These are phyloP conservation scores for Cutaneotrichosporon mucoides DNA, from an alignment of 1,284 basidiomycete genomes.

Conservation along the genomic window DNA sequence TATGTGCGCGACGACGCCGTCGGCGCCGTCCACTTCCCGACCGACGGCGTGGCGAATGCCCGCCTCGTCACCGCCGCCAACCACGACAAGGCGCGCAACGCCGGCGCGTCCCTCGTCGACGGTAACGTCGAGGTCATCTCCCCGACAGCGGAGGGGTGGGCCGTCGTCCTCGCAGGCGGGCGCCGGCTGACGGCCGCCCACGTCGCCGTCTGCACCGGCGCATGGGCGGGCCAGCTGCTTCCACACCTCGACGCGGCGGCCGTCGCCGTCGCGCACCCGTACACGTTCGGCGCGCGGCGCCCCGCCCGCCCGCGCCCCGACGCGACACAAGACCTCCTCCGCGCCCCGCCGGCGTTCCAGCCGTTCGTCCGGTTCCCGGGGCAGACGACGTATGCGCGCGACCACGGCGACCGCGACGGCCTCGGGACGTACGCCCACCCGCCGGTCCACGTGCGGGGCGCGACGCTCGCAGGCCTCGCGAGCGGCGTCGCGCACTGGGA, in stretches of 20 bases:
- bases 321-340: background rate
- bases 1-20: slow-evolving; percentile 15
- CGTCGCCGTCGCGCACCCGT: slow-evolving; percentile 29
- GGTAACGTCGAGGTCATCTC: slow-evolving; percentile 15
- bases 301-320: background rate
- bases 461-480: background rate
- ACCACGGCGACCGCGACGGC: slow-evolving; percentile 29
- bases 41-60: slow-evolving; percentile 26
- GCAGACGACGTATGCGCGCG: slow-evolving; percentile 25
- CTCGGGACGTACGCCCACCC: slow-evolving; percentile 30
- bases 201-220: slow-evolving; percentile 29
- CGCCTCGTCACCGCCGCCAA: slow-evolving; percentile 8
- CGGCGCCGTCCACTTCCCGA: slow-evolving; percentile 13
- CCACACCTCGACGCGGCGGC: slow-evolving; percentile 10
- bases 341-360: background rate
- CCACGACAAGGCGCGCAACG: slow-evolving; percentile 9
- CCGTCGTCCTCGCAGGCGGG: background rate
- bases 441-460: slow-evolving; percentile 11
- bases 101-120: slow-evolving; percentile 17
- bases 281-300: slow-evolving; percentile 13
- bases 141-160: background rate
- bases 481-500: slow-evolving; percentile 24
- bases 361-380: slow-evolving; percentile 30
- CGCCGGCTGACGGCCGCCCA: background rate
- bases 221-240: slow-evolving; percentile 31